These are phyloP conservation scores for Peronospora belbahrii DNA, from an alignment of 352 stramenopile genomes.

Conservation along the genomic window DNA sequence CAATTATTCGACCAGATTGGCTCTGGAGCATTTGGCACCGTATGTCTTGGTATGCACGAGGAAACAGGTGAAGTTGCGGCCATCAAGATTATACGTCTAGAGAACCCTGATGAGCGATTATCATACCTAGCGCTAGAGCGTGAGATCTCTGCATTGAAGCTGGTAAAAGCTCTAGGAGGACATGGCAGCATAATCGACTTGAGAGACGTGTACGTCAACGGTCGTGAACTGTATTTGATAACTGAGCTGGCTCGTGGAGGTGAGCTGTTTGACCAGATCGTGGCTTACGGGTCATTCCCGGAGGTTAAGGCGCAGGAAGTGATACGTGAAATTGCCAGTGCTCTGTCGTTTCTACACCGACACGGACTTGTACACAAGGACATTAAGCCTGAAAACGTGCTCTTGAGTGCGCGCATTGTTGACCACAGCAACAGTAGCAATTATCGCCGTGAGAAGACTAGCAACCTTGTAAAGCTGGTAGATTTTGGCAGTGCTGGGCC, in stretches of 20 bases:
- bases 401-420: constrained; percentile 35
- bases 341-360: constrained; percentile 57
- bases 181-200: constrained; percentile 85
- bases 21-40: constrained; percentile 57
- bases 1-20: constrained; percentile 71
- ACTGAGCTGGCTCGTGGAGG: constrained; percentile 83
- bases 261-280: constrained; percentile 88
- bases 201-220: constrained; percentile 75
- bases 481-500: constrained; percentile 77
- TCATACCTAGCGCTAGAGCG: constrained; percentile 54
- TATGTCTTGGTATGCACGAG: constrained; percentile 58
- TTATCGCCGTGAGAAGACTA: constrained; percentile 13
- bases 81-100: constrained; percentile 57
- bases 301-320: constrained; percentile 45
- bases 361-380: constrained; percentile 76
- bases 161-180: constrained; percentile 64
- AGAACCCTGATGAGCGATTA: constrained; percentile 20
- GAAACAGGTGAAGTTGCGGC: constrained; percentile 62
- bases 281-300: constrained; percentile 48
- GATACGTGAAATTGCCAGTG: constrained; percentile 50
- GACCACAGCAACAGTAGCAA: constrained; percentile 12
- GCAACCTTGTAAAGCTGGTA: constrained; percentile 53
- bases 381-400: constrained; percentile 79
- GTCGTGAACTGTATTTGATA: constrained; percentile 74
- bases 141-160: constrained; percentile 61